Base-by-base conservation (phyloP, 495 filamentous ascomycete genomes). In the Evernia prunastri region DNA sequence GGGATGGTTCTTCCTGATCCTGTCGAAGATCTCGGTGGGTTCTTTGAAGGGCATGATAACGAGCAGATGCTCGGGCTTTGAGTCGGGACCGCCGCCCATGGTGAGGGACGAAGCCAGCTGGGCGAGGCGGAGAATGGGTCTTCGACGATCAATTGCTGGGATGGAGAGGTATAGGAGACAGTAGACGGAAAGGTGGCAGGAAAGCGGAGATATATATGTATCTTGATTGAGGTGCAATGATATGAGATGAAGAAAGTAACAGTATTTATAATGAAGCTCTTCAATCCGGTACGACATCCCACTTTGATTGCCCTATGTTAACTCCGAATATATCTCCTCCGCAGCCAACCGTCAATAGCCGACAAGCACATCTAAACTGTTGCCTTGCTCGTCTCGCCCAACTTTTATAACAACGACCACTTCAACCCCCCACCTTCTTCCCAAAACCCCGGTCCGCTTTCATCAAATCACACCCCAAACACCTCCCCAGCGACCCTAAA, bases 1-100 rank as follows among this genome's bases (percentile, higher is more conserved):
- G 6, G 85, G 80, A 66, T 82, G 84, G 37, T 81, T 75, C 47
- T 72, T 69, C 43, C 72, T 69, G 45, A 88, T 75, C 3, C 66
- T 57, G 20, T 79, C 73, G 39, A 82, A 49, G 59, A 81, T 73
- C 23, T 67, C 65, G 1, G 62, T 67, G 11, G 82, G 77, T 20
- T 77, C 65, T 1, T 72, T 70, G 57, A 74, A 77, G 9, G 82
- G 79, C 5, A 82, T 70, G 25, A 84, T 57, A 64, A 83, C 63
- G 64, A 82, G 75, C 63, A 82, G 59, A 40, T 73, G 72, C 57
- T 79, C 78, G 47, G 66, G 51, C 15, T 63, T 61, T 5, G 65
- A 49, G 17, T 58, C 31, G 31, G 69, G 62, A 59, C 73, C 76
- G 35, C 70, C 74, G 23, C 74, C 73, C 73, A 76, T 76, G 25